Evolutionary conservation across 2,329 filamentous ascomycete species (phyloP).

Genomic region (Penicillium sp.): DNA sequence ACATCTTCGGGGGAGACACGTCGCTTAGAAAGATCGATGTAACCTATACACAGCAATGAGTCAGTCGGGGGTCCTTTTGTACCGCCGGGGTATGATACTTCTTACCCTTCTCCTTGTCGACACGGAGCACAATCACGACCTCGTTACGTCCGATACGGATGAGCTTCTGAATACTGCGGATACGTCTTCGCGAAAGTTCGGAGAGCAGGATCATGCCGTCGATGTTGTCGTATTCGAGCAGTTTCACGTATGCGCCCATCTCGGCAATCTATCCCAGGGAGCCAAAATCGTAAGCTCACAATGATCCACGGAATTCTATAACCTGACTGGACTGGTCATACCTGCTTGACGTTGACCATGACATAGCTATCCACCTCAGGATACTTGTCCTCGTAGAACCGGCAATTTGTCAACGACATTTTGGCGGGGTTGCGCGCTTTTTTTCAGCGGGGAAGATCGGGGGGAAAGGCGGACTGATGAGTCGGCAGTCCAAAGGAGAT

Average conservation of each 20-base stretch:
- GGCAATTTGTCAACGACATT: constrained; percentile 95
- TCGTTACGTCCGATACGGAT: constrained; percentile 98
- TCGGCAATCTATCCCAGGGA: constrained; percentile 76
- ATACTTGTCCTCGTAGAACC: constrained; percentile 97
- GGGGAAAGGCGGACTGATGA: constrained; percentile 13
- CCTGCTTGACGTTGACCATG: constrained; percentile 99
- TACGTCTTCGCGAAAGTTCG: constrained; percentile 96
- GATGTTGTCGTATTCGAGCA: constrained; percentile 99
- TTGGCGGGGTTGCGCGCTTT: constrained; percentile 57
- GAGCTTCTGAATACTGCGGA: constrained; percentile 97
- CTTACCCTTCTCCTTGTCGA: constrained; percentile 97
- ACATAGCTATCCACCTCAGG: constrained; percentile 99
- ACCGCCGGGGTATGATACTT: constrained; percentile 1
- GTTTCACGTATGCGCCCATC: constrained; percentile 99
- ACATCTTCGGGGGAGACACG: constrained; percentile 98
- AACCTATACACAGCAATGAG: constrained; percentile 58
- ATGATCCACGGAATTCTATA: neutral
- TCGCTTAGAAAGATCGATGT: constrained; percentile 98
- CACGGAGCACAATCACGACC: constrained; percentile 96
- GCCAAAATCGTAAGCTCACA: constrained; percentile 18
- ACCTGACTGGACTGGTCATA: constrained; percentile 40
- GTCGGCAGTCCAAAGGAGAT: constrained; percentile 15
- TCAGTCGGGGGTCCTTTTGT: constrained; percentile 20
- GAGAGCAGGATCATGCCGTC: constrained; percentile 99
- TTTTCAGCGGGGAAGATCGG: constrained; percentile 17